Evolutionary conservation across 495 filamentous ascomycete genomes (phyloP), one percentile per base, ranked within the genome.

Genomic region (Penicillium flavigenum): DNA sequence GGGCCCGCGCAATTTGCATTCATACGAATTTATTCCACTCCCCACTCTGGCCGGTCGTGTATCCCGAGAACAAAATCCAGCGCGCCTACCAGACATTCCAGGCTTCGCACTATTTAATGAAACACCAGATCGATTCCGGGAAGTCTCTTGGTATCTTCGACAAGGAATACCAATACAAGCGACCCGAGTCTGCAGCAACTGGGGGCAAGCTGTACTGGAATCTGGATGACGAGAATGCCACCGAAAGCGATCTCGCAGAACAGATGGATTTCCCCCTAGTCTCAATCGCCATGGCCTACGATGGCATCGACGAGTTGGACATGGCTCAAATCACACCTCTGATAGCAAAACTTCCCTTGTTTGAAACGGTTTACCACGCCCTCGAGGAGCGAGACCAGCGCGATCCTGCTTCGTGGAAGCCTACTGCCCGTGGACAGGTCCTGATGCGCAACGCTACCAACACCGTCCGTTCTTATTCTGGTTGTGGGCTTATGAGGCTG

Each of bases 11-110:
- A 4, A 69, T 79, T 51, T 54, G 73, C 47, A 50, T 57, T 26
- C 72, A 76, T 57, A 66, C 56, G 59, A 76, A 74, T 56, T n/a
- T 71, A 39, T 73, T 69, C 71, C 55, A 66, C 62, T 65, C 61
- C 24, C 67, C 72, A 3, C 41, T 74, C 34, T 77, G 72, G 72
- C 24, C 36, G 7, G 36, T 39, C 8, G 36, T 39, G 4, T 39
- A 39, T 17, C 36, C 36, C 3, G 36, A 39, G 36, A 39, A 39
- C 36, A 39, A 39, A n/a, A 39, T 0, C 16, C 36, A 9, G 2
- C 16, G 36, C 2, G 36, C 36, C 36, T 39, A 39, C n/a, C 16
- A 39, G n/a, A 17, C 16, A 2, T 39, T 39, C 8, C 34, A 9
- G 7, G 2, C 7, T 17, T 7, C 36, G n/a, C n/a, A 39, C 16